Conservation (phyloP, 352 stramenopile species). For the Globisporangium cederbergense region DNA sequence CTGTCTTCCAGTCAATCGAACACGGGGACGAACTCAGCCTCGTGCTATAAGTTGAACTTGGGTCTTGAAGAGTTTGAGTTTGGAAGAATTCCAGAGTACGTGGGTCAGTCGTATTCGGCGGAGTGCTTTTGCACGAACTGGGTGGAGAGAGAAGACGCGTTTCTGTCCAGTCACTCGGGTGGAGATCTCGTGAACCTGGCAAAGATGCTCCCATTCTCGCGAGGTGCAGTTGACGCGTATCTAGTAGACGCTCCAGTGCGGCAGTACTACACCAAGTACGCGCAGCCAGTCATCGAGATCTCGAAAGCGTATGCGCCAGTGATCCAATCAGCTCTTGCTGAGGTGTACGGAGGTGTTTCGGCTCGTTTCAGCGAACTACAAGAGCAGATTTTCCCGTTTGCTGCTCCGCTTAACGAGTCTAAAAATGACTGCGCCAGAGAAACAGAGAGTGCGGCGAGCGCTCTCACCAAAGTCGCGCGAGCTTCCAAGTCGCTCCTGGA, state of each 20-base stretch:
- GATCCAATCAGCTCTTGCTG: constrained; percentile 25
- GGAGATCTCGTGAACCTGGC: constrained; percentile 23
- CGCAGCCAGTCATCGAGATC: constrained; percentile 35
- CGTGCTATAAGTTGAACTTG: constrained; percentile 25
- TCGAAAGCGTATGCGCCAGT: constrained; percentile 22
- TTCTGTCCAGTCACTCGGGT: constrained; percentile 25
- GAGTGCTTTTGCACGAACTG: constrained; percentile 45
- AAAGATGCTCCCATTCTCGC: constrained; percentile 43
- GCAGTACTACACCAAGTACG: constrained; percentile 32
- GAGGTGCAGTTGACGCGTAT: background rate
- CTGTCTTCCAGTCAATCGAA: background rate
- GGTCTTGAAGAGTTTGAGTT: constrained; percentile 36
- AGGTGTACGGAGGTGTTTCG: constrained; percentile 12
- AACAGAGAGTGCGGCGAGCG: constrained; percentile 17
- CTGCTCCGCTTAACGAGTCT: background rate
- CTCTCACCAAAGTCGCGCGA: constrained; percentile 27
- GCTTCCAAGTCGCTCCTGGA: constrained; percentile 32
- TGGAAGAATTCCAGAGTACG: constrained; percentile 24
- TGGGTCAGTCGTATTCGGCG: constrained; percentile 26
- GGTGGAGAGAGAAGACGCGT: constrained; percentile 30
- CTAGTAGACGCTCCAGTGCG: constrained; percentile 17
- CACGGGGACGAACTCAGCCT: background rate
- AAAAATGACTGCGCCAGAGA: background rate
- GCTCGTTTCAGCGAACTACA: background rate
- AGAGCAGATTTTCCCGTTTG: background rate